phyloP scores from a whole-genome alignment of 345 rosid genomes.

The Ricinus communis region DNA sequence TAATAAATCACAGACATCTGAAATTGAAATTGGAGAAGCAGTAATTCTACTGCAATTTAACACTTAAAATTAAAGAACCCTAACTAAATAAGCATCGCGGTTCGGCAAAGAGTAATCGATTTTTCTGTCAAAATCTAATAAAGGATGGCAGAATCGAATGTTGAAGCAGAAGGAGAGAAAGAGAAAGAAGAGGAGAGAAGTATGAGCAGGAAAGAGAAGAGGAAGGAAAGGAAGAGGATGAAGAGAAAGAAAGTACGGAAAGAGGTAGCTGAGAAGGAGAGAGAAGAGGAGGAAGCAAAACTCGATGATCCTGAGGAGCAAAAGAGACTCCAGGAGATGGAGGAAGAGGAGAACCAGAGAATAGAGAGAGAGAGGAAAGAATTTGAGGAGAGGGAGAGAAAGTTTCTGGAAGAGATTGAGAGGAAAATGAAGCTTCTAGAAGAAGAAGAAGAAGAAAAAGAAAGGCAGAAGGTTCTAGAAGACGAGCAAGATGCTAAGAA shows the following conservation, averaged over 20 bases:
- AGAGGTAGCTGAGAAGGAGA: slow-evolving; percentile 68
- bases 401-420: slow-evolving; percentile 67
- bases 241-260: slow-evolving; percentile 74
- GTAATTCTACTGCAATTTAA: no score
- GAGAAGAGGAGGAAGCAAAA: slow-evolving; percentile 55
- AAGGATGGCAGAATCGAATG: slow-evolving; percentile 17
- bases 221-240: slow-evolving; percentile 76
- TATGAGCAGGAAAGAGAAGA: slow-evolving; percentile 64
- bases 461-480: background rate
- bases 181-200: slow-evolving; percentile 5
- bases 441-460: slow-evolving; percentile 37
- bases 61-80: no score
- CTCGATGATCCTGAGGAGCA: slow-evolving; percentile 69
- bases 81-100: no score
- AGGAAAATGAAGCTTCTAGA: slow-evolving; percentile 26
- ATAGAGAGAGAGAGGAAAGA: slow-evolving; percentile 62
- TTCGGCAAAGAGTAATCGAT: no score
- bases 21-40: no score
- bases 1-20: no score
- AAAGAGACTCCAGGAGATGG: slow-evolving; percentile 47
- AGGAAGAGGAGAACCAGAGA: slow-evolving; percentile 57
- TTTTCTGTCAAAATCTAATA: no score
- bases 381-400: slow-evolving; percentile 78
- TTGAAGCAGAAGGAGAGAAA: slow-evolving; percentile 12
- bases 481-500: slow-evolving; percentile 37